A percentile compares a stretch with the other conserved stretches of the same genome.
Evolutionary conservation across 345 rosid genomes (phyloP).

Genomic region (Physaria fendleri): DNA sequence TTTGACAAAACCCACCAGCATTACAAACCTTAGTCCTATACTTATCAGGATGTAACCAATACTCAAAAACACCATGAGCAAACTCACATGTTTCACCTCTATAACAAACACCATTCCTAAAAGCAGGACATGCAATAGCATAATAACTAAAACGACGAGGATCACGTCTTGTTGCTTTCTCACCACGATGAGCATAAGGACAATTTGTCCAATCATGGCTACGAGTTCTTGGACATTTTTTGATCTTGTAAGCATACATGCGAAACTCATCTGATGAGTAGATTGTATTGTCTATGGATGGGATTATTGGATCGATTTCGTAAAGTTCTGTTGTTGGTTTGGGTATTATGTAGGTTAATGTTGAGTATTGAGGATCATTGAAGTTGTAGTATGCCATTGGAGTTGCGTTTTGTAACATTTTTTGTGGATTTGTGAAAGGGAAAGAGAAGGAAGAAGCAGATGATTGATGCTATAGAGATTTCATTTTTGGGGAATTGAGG

Average conservation of each 20-base stretch:
- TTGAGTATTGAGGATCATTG: constrained; percentile 27
- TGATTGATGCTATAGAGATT: no score
- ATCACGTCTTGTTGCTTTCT: constrained; percentile 89
- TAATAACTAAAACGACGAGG: constrained; percentile 59
- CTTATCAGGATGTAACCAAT: constrained; percentile 77
- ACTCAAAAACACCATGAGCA: constrained; percentile 80
- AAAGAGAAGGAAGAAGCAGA: no score
- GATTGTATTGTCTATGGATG: constrained; percentile 33
- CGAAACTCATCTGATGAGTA: constrained; percentile 66
- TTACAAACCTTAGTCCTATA: constrained; percentile 73
- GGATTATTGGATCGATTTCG: constrained; percentile 19
- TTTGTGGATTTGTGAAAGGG: no score
- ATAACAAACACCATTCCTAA: constrained; percentile 51
- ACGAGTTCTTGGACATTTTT: constrained; percentile 55
- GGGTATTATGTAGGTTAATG: constrained; percentile 18
- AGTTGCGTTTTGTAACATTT: constrained; percentile 20
- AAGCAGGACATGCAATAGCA: constrained; percentile 69
- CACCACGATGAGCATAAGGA: constrained; percentile 84
- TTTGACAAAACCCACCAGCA: constrained; percentile 55
- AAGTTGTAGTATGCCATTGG: constrained; percentile 26
- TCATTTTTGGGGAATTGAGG: constrained; percentile 1
- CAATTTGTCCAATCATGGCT: constrained; percentile 96
- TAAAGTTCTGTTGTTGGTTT: constrained; percentile 20
- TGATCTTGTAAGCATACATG: constrained; percentile 82
- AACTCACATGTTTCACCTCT: constrained; percentile 64